Percentiles rank a stretch among this genome's conserved stretches.
Evolutionary conservation across 148 eudicot species (phyloP).

Genomic region (Camellia japonica): DNA sequence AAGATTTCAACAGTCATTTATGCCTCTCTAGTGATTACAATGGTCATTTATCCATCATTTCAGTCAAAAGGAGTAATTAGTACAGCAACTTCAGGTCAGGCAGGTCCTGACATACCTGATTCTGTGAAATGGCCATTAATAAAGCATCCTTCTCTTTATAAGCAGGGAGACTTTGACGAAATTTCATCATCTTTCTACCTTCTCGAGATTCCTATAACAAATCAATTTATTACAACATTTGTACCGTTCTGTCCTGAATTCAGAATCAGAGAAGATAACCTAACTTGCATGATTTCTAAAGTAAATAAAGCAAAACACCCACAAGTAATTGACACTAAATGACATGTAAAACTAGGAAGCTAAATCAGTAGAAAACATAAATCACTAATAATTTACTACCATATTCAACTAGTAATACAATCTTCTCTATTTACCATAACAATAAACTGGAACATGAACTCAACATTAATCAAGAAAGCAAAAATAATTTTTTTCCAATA

Average conservation of each 20-base stretch:
- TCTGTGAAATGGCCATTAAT: slow-evolving; percentile 59
- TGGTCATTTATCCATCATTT: slow-evolving; percentile 7
- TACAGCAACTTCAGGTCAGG: not conserved
- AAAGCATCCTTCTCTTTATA: slow-evolving; percentile 82
- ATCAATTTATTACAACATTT: slow-evolving; percentile 16
- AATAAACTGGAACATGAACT: not conserved
- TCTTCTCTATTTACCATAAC: not conserved
- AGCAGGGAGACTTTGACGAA: slow-evolving; percentile 86
- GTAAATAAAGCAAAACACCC: not conserved
- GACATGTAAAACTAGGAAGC: not conserved
- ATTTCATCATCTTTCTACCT: slow-evolving; percentile 74
- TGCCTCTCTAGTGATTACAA: not conserved
- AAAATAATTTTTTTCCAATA: not conserved
- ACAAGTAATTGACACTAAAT: not conserved
- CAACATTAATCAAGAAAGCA: slow-evolving; percentile 2
- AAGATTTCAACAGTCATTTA: not conserved
- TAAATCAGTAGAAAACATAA: not conserved
- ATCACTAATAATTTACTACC: not conserved
- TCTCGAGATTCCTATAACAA: slow-evolving; percentile 67
- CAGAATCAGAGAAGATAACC: not conserved
- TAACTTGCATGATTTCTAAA: not conserved
- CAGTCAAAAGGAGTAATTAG: not conserved
- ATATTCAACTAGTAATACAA: not conserved
- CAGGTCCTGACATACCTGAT: slow-evolving; percentile 53
- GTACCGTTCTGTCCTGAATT: slow-evolving; percentile 5